These are phyloP conservation scores for Magnaporthales sp. DNA, from an alignment of 2,329 filamentous ascomycete species.

Conservation along the genomic window DNA sequence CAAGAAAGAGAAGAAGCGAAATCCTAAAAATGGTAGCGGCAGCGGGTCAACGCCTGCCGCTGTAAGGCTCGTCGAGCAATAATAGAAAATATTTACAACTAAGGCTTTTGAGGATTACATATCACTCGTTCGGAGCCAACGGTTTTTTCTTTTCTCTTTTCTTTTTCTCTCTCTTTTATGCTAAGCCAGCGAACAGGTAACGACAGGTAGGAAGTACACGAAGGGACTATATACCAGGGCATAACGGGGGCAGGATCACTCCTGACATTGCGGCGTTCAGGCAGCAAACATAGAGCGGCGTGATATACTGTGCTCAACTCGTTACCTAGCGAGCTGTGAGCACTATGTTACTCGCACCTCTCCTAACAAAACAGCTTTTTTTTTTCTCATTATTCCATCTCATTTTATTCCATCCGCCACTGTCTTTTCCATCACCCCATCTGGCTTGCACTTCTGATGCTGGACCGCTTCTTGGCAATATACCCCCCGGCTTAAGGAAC, in stretches of 20 bases:
- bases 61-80: not conserved
- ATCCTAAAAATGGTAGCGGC: conserved; percentile 17
- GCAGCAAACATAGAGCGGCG: not conserved
- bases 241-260: not conserved
- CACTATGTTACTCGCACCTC: not conserved
- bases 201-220: not conserved
- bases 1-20: conserved; percentile 71
- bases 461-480: not conserved
- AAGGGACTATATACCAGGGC: not conserved
- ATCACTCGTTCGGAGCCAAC: not conserved
- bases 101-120: not conserved
- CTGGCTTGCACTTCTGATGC: not conserved
- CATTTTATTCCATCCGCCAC: not conserved
- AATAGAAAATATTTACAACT: not conserved
- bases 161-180: not conserved
- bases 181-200: not conserved
- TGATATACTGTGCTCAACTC: not conserved
- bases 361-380: not conserved
- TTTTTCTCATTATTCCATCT: not conserved
- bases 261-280: not conserved
- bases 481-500: not conserved
- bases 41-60: not conserved
- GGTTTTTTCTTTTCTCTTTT: not conserved
- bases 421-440: not conserved
- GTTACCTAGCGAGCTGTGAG: not conserved